Base-by-base conservation (phyloP, 2,329 filamentous ascomycete genomes). In the Parafenestella ontariensis region DNA sequence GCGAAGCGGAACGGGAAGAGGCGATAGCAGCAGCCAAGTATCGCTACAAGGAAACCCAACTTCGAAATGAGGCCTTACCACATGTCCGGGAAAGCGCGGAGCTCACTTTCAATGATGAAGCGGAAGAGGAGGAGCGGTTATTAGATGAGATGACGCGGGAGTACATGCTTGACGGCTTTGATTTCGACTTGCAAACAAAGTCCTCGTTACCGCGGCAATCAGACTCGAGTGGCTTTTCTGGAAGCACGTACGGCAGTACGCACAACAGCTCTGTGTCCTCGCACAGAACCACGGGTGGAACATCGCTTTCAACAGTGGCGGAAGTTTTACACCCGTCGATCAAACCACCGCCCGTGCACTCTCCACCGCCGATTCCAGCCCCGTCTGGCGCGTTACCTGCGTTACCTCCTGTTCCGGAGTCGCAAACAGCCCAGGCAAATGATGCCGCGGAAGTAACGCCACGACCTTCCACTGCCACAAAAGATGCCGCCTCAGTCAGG, bases 81-180 rank as follows among this genome's bases (percentile, higher is more conserved):
- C 74, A 74, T 40, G 72, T 77, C 23, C 63, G 72, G 33, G 70
- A 77, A 56, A 76, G 72, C 42, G 68, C 68, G 28, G 73, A 75
- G 49, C 63, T 71, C 52, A 68, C 62, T 36, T 69, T 72, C 51
- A 64, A 69, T 11, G 71, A 74, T 13, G 76, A 79, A 26, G 79
- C 77, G 17, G 79, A 79, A 46, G 80, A 82, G 68, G 81, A 82
- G 58, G 80, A 82, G 59, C 76, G 79, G 3, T 69, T 82, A 48
- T 76, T 97, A 44, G 94, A 97, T 58, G 92, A 96, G 72, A 92
- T 98, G 84, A 92, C 91, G 0, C 87, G 85, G 60, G 91, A 90
- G 48, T 94, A 92, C 73, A 85, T 88, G 49, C 87, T 95, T 68
- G 91, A 94, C 51, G 89, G 93, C 52, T 96, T 96, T 69, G 84